Percentiles rank a stretch among this genome's conserved stretches.
phyloP scores from a whole-genome alignment of 2,329 filamentous ascomycete genomes.

The Pyricularia pennisetigena region DNA sequence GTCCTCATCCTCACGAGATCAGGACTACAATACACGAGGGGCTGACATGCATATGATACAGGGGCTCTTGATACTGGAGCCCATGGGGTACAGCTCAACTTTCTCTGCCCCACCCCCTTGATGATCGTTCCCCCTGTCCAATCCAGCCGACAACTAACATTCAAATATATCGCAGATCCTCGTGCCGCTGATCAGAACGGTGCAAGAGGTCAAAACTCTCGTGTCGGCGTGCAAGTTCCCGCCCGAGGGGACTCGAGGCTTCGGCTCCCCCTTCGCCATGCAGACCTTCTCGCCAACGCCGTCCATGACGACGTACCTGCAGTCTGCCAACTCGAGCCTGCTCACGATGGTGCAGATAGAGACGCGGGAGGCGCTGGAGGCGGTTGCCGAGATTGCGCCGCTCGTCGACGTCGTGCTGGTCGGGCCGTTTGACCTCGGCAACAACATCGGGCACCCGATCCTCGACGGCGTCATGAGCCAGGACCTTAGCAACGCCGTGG shows the following conservation, averaged over 20 bases:
- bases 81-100: slow-evolving; percentile 35
- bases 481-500: slow-evolving; percentile 49
- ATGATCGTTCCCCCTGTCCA: not conserved
- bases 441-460: slow-evolving; percentile 53
- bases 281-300: slow-evolving; percentile 35
- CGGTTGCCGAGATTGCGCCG: slow-evolving; percentile 52
- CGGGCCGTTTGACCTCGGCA: slow-evolving; percentile 57
- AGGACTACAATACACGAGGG: not conserved
- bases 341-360: slow-evolving; percentile 61
- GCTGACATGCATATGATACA: slow-evolving; percentile 11
- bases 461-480: slow-evolving; percentile 48
- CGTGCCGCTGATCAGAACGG: slow-evolving; percentile 43
- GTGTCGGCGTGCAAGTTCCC: slow-evolving; percentile 46
- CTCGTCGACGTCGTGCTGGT: slow-evolving; percentile 56
- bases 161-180: slow-evolving; percentile 25
- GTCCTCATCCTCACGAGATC: too few species aligned
- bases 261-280: slow-evolving; percentile 45
- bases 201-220: slow-evolving; percentile 38
- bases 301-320: slow-evolving; percentile 44
- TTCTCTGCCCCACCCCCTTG: not conserved
- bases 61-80: slow-evolving; percentile 49
- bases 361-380: slow-evolving; percentile 50
- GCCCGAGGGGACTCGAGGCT: slow-evolving; percentile 41
- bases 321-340: slow-evolving; percentile 45
- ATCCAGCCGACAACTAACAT: not conserved